A percentile compares a stretch with the other conserved stretches of the same genome.
Conservation (phyloP, 768 basidiomycete genomes). For the Lentinula raphanica region DNA sequence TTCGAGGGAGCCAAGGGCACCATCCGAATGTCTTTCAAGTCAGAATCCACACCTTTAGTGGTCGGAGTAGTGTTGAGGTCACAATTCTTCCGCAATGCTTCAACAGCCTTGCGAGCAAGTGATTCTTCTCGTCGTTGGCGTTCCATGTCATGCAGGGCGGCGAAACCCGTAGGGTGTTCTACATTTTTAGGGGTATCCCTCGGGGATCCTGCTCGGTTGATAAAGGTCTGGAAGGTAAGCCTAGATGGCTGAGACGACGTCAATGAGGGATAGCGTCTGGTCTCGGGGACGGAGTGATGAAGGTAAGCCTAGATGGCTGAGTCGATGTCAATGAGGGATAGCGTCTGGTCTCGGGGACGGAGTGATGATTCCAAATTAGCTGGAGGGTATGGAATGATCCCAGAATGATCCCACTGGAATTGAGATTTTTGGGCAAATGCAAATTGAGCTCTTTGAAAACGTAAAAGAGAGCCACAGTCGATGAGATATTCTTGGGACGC, state of each 20-base stretch:
- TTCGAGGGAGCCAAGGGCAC: constrained; percentile 34
- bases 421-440: constrained; percentile 61
- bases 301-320: no score
- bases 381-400: constrained; percentile 46
- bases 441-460: constrained; percentile 77
- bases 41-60: constrained; percentile 10
- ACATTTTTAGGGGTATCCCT: constrained; percentile 13
- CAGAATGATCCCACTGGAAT: constrained; percentile 57
- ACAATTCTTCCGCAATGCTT: constrained; percentile 61
- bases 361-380: constrained; percentile 9
- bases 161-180: constrained; percentile 23
- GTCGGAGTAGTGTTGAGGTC: constrained; percentile 19
- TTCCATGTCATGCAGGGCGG: constrained; percentile 62
- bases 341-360: neutral
- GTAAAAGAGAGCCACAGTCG: constrained; percentile 67
- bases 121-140: constrained; percentile 72
- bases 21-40: constrained; percentile 28
- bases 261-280: neutral
- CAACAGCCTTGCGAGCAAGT: constrained; percentile 68
- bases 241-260: constrained; percentile 16
- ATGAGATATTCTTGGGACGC: constrained; percentile 62
- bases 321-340: no score
- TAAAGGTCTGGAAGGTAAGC: constrained; percentile 20
- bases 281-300: neutral
- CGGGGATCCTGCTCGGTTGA: constrained; percentile 9